These are phyloP conservation scores for Colletotrichum incanum DNA, from an alignment of 2,329 filamentous ascomycete genomes.

Conservation along the genomic window DNA sequence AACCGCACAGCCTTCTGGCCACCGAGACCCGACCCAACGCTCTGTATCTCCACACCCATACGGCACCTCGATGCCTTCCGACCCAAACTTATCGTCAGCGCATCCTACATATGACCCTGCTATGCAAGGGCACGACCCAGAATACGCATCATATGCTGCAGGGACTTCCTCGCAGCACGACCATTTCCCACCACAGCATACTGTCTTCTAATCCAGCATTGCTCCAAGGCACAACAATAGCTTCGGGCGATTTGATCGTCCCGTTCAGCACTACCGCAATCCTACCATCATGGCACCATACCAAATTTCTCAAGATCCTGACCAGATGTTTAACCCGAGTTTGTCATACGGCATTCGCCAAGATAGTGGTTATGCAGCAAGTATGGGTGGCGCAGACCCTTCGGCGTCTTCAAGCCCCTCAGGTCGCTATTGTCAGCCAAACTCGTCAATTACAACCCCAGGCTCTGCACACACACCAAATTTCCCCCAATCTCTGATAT, in stretches of 20 bases:
- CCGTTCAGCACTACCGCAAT: not conserved
- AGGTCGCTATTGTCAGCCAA: not conserved
- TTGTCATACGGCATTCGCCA: not conserved
- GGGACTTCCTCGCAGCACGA: not conserved
- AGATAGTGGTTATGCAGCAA: not conserved
- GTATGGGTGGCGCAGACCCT: not conserved
- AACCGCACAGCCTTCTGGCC: not conserved
- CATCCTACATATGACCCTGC: not conserved
- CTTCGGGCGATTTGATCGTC: not conserved
- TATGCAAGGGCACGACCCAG: not conserved
- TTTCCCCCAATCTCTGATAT: not conserved
- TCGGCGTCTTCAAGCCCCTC: not conserved
- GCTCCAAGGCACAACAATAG: not conserved
- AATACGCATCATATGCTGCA: not conserved
- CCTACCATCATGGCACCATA: too few relatives aligned
- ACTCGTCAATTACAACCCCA: not conserved
- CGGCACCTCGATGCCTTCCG: not conserved
- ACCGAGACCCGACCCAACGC: not conserved
- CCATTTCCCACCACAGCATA: not conserved
- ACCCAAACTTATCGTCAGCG: not conserved
- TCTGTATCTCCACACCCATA: not conserved
- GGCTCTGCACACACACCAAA: not conserved
- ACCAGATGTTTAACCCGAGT: not conserved
- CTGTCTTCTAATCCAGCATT: not conserved
- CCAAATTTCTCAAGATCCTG: too few relatives aligned